Base-by-base conservation (phyloP, 2,329 filamentous ascomycete species). In the Talaromyces sp. region DNA sequence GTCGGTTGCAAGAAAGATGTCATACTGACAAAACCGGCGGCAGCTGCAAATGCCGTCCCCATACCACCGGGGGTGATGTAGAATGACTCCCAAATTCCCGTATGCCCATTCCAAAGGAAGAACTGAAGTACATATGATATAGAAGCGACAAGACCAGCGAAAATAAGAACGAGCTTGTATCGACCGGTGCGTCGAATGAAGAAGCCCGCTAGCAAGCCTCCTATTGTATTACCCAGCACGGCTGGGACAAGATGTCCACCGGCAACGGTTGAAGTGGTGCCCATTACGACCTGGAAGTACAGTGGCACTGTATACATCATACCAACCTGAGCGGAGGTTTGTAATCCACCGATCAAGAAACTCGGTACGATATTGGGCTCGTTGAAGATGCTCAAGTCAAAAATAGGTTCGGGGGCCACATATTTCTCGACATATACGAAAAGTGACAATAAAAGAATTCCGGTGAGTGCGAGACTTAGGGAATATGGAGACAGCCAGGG, bases 241-340 rank as follows among this genome's bases (percentile, higher is more conserved):
- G 89, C 86, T 0, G 89, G 89, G 47, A 91, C 82, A 0, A 92
- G 78, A 69, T 91, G 87, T 0, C 84, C 78, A 1, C 84, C 84
- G 0, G 89, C 87, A 1, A 79, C 76, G 0, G 88, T 87, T 53
- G 84, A 86, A 0, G 85, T 86, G 2, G 82, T 83, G 0, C 81
- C 78, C 5, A 83, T 78, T 0, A 88, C 88, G 0, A 89, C 84
- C 65, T 90, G 86, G 68, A 91, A 92, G 75, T 91, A 91, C 0
- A 91, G 75, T 0, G 89, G 89, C 0, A 91, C 83, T 0, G 84
- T 83, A 63, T 87, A 88, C 85, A 91, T 88, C 72, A 88, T 80
- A 76, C 82, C 84, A 8, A 87, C 74, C 70, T 91, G 89, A 0
- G 87, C 85, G 0, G 82, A 81, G 0, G 80, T 76, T 67, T 90